Evolutionary conservation across 805 yeast species (phyloP), one percentile per base, ranked within the genome.

Genomic region (Cyberlindnera mrakii): DNA sequence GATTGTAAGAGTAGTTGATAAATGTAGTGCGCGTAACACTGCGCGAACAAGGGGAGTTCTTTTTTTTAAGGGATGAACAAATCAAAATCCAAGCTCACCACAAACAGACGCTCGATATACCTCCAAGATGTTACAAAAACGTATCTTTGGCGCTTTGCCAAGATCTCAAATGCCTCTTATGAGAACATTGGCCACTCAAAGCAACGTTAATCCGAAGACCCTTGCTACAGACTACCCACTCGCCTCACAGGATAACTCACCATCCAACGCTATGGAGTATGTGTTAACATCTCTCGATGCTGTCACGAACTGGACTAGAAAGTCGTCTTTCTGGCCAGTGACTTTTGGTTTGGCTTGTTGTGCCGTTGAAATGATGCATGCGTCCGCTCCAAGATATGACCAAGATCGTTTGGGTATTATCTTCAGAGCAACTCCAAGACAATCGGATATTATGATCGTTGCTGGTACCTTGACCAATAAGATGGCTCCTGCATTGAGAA

Each of bases 341-440:
- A 86, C 96, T 31, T 86, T 86, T 65, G 96, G 96, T 30, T 71
- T 86, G 59, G 95, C 95, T 8, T 86, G 96, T 67, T 86, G 96
- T 71, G 96, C 96, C 48, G 95, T 86, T 34, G 96, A 86, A 67
- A 86, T 86, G 96, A 86, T 86, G 96, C 96, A 86, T 63, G 85
- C 83, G 32, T 86, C 95, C 20, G 80, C 95, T 45, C 95, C 96
- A 48, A 74, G 96, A 60, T 86, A 86, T 65, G 96, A 86, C 67
- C 95, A 87, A 68, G 96, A 86, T 70, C 79, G 96, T 64, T 72
- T 86, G 62, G 96, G 96, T 57, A 86, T 86, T 58, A 86, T 86
- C 75, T 86, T 86, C 78, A 82, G 96, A 72, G 95, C 93, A 29
- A 83, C 95, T 32, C 96, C 96, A 42, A 83, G 96, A 68, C 96